phyloP scores from a whole-genome alignment of 768 basidiomycete species.

The Hydnomerulius pinastri region DNA sequence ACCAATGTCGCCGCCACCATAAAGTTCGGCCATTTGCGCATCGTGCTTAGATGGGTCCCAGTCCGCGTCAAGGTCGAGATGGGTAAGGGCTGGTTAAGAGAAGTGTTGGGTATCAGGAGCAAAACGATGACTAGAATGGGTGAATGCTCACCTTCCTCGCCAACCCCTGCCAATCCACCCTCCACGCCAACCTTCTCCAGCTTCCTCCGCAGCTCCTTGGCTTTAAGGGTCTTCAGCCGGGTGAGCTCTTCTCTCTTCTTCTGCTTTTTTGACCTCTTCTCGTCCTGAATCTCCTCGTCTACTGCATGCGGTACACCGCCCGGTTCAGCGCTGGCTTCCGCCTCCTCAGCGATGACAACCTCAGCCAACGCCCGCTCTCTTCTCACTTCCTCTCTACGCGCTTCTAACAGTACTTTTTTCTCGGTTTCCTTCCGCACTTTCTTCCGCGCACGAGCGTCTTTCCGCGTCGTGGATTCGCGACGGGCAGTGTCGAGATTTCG shows the following conservation, averaged over 20 bases:
- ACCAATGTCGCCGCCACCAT: slow-evolving; percentile 52
- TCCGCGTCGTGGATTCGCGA: slow-evolving; percentile 75
- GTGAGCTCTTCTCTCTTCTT: slow-evolving; percentile 70
- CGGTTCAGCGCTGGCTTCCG: slow-evolving; percentile 59
- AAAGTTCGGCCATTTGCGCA: slow-evolving; percentile 74
- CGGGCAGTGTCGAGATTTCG: slow-evolving; percentile 70
- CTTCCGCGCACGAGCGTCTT: slow-evolving; percentile 78
- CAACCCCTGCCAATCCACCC: slow-evolving; percentile 52
- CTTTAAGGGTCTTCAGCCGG: slow-evolving; percentile 80
- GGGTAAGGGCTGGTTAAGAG: slow-evolving; percentile 50
- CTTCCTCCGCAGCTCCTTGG: slow-evolving; percentile 76
- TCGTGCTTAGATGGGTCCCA: slow-evolving; percentile 91
- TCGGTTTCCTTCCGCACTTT: slow-evolving; percentile 69
- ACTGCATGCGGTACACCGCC: slow-evolving; percentile 32
- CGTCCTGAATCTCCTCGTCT: slow-evolving; percentile 68
- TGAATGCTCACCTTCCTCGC: slow-evolving; percentile 23
- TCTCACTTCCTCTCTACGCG: slow-evolving; percentile 74
- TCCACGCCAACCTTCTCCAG: slow-evolving; percentile 72
- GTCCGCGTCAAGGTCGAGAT: slow-evolving; percentile 86
- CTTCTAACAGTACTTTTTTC: slow-evolving; percentile 74
- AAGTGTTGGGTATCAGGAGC: background rate
- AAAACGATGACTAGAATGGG: background rate
- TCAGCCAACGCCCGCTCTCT: slow-evolving; percentile 65
- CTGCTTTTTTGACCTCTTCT: slow-evolving; percentile 20
- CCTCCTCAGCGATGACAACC: slow-evolving; percentile 71